These are phyloP conservation scores for Monocercomonoides exilis DNA, from an alignment of 78 protist genomes.

Conservation along the genomic window DNA sequence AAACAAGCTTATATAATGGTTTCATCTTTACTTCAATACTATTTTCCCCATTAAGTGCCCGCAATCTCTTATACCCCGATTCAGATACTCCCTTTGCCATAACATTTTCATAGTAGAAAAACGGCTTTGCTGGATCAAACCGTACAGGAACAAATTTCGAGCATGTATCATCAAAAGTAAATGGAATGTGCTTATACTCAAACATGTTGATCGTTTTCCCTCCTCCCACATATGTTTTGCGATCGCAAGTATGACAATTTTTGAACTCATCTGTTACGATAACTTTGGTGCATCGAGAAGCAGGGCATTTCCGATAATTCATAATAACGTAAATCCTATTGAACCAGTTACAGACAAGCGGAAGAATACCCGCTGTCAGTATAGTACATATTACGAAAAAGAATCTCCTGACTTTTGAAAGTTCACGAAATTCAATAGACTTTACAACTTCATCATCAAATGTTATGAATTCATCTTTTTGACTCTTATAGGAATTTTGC, in stretches of 20 bases:
- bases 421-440: neutral
- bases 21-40: conserved; percentile 23
- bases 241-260: neutral
- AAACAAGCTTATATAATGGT: conserved; percentile 24
- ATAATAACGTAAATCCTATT: neutral
- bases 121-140: neutral
- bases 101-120: neutral
- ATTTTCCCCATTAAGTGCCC: neutral
- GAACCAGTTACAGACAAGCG: neutral
- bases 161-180: neutral
- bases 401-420: neutral
- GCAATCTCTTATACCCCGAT: neutral
- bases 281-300: neutral
- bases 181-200: neutral
- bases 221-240: neutral
- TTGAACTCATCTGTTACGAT: neutral
- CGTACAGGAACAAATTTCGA: neutral
- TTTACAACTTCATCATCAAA: neutral
- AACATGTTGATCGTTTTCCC: neutral
- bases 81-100: neutral
- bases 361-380: neutral
- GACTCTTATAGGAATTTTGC: too few species aligned
- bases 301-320: neutral
- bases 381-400: neutral
- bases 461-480: too few species aligned